phyloP scores from a whole-genome alignment of 345 rosid species.

The Populus simonii region DNA sequence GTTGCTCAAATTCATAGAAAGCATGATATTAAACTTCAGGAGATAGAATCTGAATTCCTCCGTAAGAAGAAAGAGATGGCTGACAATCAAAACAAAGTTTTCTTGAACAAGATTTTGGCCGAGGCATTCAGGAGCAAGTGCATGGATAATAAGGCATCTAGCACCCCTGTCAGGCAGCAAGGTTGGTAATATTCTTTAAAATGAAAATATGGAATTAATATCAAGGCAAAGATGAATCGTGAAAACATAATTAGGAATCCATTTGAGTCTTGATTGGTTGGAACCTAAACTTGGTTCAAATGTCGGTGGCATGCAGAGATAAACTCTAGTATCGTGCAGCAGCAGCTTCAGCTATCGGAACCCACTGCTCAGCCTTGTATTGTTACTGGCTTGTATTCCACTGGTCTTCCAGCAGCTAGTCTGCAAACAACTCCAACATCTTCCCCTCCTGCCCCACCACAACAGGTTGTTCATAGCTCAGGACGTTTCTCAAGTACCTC shows the following conservation, averaged over 20 bases:
- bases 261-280: neutral
- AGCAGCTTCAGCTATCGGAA: constrained; percentile 26
- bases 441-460: constrained; percentile 17
- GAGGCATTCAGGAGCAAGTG: constrained; percentile 57
- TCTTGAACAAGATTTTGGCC: constrained; percentile 52
- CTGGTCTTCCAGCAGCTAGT: constrained; percentile 11
- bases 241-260: neutral
- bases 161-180: constrained; percentile 22
- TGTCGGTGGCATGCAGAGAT: constrained; percentile 31
- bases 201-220: no score
- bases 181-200: constrained; percentile 26
- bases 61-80: constrained; percentile 40
- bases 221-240: no score
- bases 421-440: neutral
- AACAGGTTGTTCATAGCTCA: constrained; percentile 15
- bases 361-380: constrained; percentile 20
- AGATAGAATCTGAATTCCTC: constrained; percentile 36
- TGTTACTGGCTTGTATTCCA: constrained; percentile 15
- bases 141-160: constrained; percentile 31
- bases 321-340: constrained; percentile 35
- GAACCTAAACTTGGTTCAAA: neutral
- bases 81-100: constrained; percentile 31
- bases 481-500: constrained; percentile 17
- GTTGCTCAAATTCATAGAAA: constrained; percentile 45
- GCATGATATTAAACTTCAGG: constrained; percentile 40